Base-by-base conservation (phyloP, 2,329 filamentous ascomycete genomes). In the Exophiala alcalophila region DNA sequence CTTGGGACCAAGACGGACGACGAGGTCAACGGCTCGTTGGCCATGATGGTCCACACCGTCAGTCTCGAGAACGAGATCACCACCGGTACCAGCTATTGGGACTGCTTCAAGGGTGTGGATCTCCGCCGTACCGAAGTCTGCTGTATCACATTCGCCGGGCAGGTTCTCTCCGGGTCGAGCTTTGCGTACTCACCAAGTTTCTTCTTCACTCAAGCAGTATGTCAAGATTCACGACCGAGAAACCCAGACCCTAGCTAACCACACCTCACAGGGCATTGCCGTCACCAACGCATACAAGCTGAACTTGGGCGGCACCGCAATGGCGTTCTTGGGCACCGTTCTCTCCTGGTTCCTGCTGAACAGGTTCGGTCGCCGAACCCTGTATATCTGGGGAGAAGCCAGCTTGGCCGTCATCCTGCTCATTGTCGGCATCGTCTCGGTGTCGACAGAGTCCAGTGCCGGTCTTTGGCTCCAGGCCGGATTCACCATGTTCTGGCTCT, bases 191-290 rank as follows among this genome's bases (percentile, higher is more conserved):
- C 10, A 59, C 59, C 53, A 50, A 58, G 45, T 35, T 61, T 14
- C 0, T 62, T 69, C 1, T 52, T 68, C 37, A 63, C 76, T 49
- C 72, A 76, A 54, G 77, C 77, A n/a, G n/a, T n/a, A n/a, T n/a
- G n/a, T n/a, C n/a, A n/a, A n/a, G n/a, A n/a, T n/a, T n/a, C n/a
- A n/a, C n/a, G n/a, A n/a, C n/a, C n/a, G n/a, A n/a, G n/a, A n/a
- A n/a, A n/a, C n/a, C n/a, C n/a, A n/a, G n/a, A n/a, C n/a, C n/a
- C n/a, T n/a, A n/a, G n/a, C n/a, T n/a, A n/a, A n/a, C n/a, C n/a
- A n/a, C n/a, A n/a, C n/a, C n/a, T n/a, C n/a, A n/a, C n/a, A n/a
- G 2, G 78, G 78, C 1, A 59, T 81, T 19, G 54, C 61, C 0
- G 64, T 69, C 1, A 61, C 64, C 10, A 66, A 71, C 16, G 68